These are phyloP conservation scores for Trypanosoma cruzi DNA, from an alignment of 208 protist genomes.

Conservation along the genomic window DNA sequence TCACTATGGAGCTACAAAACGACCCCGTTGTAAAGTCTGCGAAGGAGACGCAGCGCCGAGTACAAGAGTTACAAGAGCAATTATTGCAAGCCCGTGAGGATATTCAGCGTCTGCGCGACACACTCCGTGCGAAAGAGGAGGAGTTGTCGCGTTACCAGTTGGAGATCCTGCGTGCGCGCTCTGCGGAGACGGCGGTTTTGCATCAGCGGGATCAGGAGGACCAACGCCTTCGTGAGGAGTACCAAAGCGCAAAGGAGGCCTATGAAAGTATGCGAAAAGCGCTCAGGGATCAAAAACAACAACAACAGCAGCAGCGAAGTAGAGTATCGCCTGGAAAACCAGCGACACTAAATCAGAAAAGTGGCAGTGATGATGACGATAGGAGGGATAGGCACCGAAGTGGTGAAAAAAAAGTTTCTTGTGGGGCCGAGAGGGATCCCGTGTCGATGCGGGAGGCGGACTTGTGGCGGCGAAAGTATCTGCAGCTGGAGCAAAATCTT, in stretches of 20 bases:
- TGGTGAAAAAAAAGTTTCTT: background rate
- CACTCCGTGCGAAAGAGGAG: constrained; percentile 67
- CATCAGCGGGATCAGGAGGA: constrained; percentile 16
- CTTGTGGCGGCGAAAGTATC: constrained; percentile 71
- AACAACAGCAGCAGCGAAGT: constrained; percentile 27
- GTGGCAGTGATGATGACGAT: constrained; percentile 9
- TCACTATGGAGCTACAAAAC: constrained; percentile 88
- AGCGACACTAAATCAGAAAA: constrained; percentile 13
- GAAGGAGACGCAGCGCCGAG: constrained; percentile 68
- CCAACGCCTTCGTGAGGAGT: constrained; percentile 38
- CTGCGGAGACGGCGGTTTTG: constrained; percentile 28
- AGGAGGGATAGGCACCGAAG: background rate
- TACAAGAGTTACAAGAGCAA: constrained; percentile 69
- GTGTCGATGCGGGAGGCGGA: constrained; percentile 64
- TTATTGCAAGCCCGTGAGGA: constrained; percentile 46
- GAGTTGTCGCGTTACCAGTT: constrained; percentile 67
- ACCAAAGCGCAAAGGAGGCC: constrained; percentile 42
- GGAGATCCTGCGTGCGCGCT: constrained; percentile 65
- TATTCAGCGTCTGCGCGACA: constrained; percentile 44
- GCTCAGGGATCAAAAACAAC: constrained; percentile 30
- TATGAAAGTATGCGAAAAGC: constrained; percentile 56
- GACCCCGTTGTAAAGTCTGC: constrained; percentile 76
- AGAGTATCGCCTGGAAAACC: constrained; percentile 16
- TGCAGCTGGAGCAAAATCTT: constrained; percentile 79
- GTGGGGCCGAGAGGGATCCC: background rate